Evolutionary conservation across 1,284 basidiomycete species (phyloP).

Genomic region (Violaceomyces palustris): DNA sequence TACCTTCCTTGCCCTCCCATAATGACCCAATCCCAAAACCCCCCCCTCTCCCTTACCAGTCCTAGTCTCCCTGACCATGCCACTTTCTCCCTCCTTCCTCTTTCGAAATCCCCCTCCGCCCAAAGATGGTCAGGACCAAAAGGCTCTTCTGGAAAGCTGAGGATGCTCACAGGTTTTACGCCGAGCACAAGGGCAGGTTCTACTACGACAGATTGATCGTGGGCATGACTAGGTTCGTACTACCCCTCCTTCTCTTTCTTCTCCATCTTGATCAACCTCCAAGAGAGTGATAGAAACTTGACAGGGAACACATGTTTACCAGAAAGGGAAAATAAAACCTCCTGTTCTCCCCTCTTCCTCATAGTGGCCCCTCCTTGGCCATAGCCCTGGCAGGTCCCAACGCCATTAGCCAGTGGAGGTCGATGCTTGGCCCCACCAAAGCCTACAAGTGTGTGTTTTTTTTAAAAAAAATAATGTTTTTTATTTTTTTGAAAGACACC

Average conservation of each 20-base stretch:
- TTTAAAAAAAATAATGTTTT: not conserved
- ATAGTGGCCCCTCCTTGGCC: constrained; percentile 36
- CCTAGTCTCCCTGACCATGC: too few species aligned
- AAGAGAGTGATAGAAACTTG: too few species aligned
- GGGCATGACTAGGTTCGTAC: constrained; percentile 34
- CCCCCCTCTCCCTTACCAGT: too few species aligned
- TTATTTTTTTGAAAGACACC: too few species aligned
- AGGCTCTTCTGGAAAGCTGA: constrained; percentile 37
- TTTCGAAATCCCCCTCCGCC: too few species aligned
- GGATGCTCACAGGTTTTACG: constrained; percentile 47
- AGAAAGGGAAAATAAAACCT: not conserved
- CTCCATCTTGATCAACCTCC: not conserved
- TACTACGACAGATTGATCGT: constrained; percentile 47
- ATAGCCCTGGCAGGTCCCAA: constrained; percentile 39
- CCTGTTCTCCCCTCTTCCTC: not conserved
- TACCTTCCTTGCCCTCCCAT: not conserved
- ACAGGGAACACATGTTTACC: too few species aligned
- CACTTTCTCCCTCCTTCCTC: too few species aligned
- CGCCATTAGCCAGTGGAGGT: constrained; percentile 39
- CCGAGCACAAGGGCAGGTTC: constrained; percentile 46
- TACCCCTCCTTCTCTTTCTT: not conserved
- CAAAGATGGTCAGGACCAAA: constrained; percentile 28
- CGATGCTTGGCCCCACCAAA: constrained; percentile 47
- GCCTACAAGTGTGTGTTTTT: constrained; percentile 35
- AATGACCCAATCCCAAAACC: not conserved